Evolutionary conservation across 139 green algal genomes (phyloP), one percentile per base, ranked within the genome.

Genomic region (Coelastrella sp.): DNA sequence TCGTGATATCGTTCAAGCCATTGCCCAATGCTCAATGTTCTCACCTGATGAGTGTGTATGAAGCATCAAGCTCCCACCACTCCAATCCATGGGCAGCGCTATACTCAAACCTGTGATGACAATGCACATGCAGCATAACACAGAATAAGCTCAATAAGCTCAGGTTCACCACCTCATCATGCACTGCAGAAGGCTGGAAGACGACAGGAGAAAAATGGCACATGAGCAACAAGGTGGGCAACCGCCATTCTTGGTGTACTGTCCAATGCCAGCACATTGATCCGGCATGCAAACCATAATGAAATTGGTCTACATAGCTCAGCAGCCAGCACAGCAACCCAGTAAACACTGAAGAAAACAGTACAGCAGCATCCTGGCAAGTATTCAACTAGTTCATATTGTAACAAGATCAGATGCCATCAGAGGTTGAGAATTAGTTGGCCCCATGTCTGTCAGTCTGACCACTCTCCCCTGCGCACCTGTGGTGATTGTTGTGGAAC

Each of bases 41-140:
- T 17, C 84, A 82, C 70, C 84, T 73, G 19, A 89, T 89, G 57
- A 89, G 4, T 56, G 56, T 73, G 70, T 89, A 89, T 4, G 68
- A 83, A 6, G 72, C 70, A 17, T 89, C 84, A 59, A 96, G 87
- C 92, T 97, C 92, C 93, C 93, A 96, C 94, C 95, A 96, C 88
- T 97, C 90, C 22, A 98, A 91, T 0, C 96, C 96, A 66, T 98
- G 96, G 0, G 93, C 90, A 8, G 94, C 94, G 4, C 80, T 93
- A 85, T 94, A 96, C 90, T 96, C 93, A 56, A 97, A 97, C 49
- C 78, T 80, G 25, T 22, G 19, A 58, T 17, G n/a, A 76, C 61
- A 68, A 70, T 70, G 63, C 63, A 78, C 70, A 78, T 78, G 70
- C n/a, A 11, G n/a, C 70, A 78, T 8, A 78, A 24, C 63, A 17